Evolutionary conservation across 371 early-diverging fungal genomes (phyloP).

Genomic region (Mucor mucedo): DNA sequence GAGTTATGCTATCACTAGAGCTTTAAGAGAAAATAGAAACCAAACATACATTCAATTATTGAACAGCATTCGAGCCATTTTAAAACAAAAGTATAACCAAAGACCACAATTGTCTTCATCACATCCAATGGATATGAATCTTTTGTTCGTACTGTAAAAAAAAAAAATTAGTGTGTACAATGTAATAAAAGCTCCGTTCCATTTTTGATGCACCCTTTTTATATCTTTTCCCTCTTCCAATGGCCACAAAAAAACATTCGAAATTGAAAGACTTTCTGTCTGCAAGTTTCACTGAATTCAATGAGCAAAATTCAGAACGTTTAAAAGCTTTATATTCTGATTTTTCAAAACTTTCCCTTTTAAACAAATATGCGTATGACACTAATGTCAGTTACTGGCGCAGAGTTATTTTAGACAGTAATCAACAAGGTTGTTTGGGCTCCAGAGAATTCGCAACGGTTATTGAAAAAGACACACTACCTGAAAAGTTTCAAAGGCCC

Average conservation of each 20-base stretch:
- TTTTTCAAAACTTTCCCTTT: slow-evolving; percentile 26
- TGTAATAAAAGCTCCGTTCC: not conserved
- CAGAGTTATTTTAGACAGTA: slow-evolving; percentile 27
- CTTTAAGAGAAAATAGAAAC: slow-evolving; percentile 62
- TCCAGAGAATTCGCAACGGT: slow-evolving; percentile 20
- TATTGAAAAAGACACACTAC: slow-evolving; percentile 16
- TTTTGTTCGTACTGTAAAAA: slow-evolving; percentile 68
- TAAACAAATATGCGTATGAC: slow-evolving; percentile 39
- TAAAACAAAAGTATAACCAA: slow-evolving; percentile 76
- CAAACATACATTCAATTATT: slow-evolving; percentile 80
- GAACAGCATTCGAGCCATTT: slow-evolving; percentile 68
- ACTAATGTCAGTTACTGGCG: slow-evolving; percentile 36
- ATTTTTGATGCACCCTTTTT: not conserved
- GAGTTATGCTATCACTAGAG: slow-evolving; percentile 78
- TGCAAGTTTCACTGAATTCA: slow-evolving; percentile 29
- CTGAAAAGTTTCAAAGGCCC: slow-evolving; percentile 28
- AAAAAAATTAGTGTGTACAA: not conserved
- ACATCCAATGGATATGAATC: slow-evolving; percentile 78
- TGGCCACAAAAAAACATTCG: slow-evolving; percentile 26
- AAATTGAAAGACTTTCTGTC: slow-evolving; percentile 28
- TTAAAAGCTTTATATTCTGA: slow-evolving; percentile 38
- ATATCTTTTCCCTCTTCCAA: slow-evolving; percentile 12
- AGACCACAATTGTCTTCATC: slow-evolving; percentile 84
- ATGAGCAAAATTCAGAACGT: slow-evolving; percentile 21
- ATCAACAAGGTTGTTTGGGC: slow-evolving; percentile 29